Base-by-base conservation (phyloP, 2,329 filamentous ascomycete genomes). In the Pyrenochaeta sp. region DNA sequence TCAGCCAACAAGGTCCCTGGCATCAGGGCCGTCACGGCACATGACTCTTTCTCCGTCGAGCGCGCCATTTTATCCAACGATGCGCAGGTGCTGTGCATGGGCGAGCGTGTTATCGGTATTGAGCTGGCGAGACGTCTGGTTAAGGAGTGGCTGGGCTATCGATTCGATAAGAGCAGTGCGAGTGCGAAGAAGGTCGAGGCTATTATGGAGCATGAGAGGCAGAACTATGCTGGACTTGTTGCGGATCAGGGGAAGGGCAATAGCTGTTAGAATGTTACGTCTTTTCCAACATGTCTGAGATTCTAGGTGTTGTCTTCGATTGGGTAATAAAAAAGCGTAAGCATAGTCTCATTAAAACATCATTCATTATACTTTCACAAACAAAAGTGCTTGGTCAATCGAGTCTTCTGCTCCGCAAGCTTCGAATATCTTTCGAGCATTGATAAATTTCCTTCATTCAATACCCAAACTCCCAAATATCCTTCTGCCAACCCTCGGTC, bases 1-100 rank as follows among this genome's bases (percentile, higher is more conserved):
- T 80, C 86, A n/a, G 92, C 92, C 62, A 96, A 96, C 82, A 96
- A 96, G 76, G 87, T 96, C 60, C 88, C 87, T 51, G 91, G 91
- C 5, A 86, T 96, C 56, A 82, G 91, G 20, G 92, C 92, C n/a
- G 92, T 96, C 15, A 96, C 91, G 4, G 92, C 92, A 1, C 92
- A 96, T 74, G 92, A 96, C 73, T 88, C 87, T 62, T 96, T 93
- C 80, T 88, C 85, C 50, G 90, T 96, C 5, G 91, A 96, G 82
- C 80, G 91, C 44, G 87, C 89, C 17, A 85, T 96, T 10, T 78
- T 94, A 68, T 92, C 89, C 78, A 96, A 96, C 75, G 88, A 96
- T 73, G 90, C 91, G 2, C 91, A 96, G 78, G 91, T 96, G 29
- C 78, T 96, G 57, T 96, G 92, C 73, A 88, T 96, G 82, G 91